These are phyloP conservation scores for Beta corolliflora DNA, from an alignment of 179 eudicot genomes.

Conservation along the genomic window DNA sequence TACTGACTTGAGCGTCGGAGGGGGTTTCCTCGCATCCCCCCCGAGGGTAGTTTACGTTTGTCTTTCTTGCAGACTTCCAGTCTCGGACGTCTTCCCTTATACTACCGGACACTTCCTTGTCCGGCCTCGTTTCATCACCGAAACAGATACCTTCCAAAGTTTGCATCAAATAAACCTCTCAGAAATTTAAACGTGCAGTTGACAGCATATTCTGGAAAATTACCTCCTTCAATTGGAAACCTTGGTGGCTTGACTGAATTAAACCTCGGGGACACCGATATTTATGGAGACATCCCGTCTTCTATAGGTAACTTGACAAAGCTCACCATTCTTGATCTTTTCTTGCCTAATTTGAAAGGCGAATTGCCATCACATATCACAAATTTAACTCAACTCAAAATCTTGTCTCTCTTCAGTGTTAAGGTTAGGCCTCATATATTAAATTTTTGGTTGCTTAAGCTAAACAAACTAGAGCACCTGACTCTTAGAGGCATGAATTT, in stretches of 20 bases:
- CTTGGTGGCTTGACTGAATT: conserved; percentile 11
- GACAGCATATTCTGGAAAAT: conserved; percentile 17
- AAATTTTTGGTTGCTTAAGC: conserved; percentile 16
- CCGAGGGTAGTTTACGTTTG: no score
- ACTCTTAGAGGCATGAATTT: background rate
- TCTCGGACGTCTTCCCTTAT: no score
- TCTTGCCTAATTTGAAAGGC: conserved; percentile 11
- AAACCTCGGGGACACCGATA: background rate
- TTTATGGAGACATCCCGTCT: conserved; percentile 29
- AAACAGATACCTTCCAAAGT: conserved; percentile 40
- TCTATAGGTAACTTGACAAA: conserved; percentile 30
- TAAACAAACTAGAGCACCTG: background rate
- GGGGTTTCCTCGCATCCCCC: no score
- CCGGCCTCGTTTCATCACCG: no score
- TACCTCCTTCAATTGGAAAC: conserved; percentile 27
- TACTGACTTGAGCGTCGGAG: no score
- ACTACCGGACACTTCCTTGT: no score
- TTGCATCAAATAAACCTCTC: conserved; percentile 23
- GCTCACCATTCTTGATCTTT: conserved; percentile 12
- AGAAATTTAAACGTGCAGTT: background rate
- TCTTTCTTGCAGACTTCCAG: no score
- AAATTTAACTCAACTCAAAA: conserved; percentile 24
- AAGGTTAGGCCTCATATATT: background rate
- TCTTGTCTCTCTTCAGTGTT: conserved; percentile 7
- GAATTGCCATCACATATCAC: conserved; percentile 12